Base-by-base conservation (phyloP, 1,284 basidiomycete genomes). In the Thelephora terrestris region DNA sequence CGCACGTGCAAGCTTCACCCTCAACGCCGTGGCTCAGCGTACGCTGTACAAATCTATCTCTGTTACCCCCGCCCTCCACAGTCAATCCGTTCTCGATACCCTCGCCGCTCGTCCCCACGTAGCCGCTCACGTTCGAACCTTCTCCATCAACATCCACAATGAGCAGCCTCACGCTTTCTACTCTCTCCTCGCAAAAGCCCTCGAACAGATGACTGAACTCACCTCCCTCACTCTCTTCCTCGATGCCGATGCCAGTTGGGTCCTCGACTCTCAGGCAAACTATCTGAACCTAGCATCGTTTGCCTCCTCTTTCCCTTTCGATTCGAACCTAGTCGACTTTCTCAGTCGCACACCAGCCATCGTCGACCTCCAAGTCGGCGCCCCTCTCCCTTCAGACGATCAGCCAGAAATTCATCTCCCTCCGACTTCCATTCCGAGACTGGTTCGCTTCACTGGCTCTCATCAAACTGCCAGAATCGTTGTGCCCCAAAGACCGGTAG, bases 401-500 rank as follows among this genome's bases (percentile, higher is more conserved):
- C 23, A 39, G 12, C 49, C 54, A 18, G 46, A 47, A 50, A 38
- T 17, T n/a, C 44, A 47, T 23, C 59, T 66, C 24, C 65, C 70
- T 7, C 51, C 55, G 40, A 58, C 66, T 25, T 63, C 68, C 52
- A 62, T 82, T 25, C 78, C 80, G 17, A 52, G 57, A 49, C 67
- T 86, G 50, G 63, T 66, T 47, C 73, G 76, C 25, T 81, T 85
- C 60, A 71, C 73, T 47, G 84, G 82, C 29, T 76, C 81, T 18
- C 66, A 73, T 37, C 65, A 71, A 43, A 70, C 71, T 32, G 80
- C 82, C 18, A 63, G 68, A 48, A 59, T 64, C 16, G 64, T 85
- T 54, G 70, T 81, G 2, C 79, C 80, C 45, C 75, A 78, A 16
- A 75, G 82, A 18, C 82, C 84, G 7, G 69, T 86, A 42, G 65